These are phyloP conservation scores for Diaporthe longicolla DNA, from an alignment of 2,329 filamentous ascomycete species.

Conservation along the genomic window DNA sequence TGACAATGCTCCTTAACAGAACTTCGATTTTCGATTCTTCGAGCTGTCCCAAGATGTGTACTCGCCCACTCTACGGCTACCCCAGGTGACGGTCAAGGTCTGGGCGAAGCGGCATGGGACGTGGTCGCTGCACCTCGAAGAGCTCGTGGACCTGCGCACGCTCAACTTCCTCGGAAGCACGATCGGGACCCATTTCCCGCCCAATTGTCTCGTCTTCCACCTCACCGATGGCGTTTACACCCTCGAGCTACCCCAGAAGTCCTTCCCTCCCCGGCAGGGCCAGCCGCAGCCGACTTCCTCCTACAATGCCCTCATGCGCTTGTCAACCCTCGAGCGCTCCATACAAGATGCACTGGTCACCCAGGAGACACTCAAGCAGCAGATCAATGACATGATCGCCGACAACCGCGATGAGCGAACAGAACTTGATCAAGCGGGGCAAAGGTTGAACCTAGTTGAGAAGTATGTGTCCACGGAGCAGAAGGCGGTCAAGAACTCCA, in stretches of 20 bases:
- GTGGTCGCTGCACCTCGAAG: constrained; percentile 78
- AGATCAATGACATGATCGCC: constrained; percentile 77
- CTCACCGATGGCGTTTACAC: constrained; percentile 90
- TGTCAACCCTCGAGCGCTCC: constrained; percentile 90
- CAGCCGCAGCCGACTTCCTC: constrained; percentile 76
- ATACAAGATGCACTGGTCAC: constrained; percentile 91
- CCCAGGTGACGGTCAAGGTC: constrained; percentile 76
- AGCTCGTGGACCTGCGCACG: constrained; percentile 77
- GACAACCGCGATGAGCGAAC: constrained; percentile 54
- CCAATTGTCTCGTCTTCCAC: constrained; percentile 88
- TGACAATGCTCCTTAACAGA: constrained; percentile 59
- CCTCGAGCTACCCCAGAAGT: constrained; percentile 73
- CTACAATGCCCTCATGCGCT: constrained; percentile 88
- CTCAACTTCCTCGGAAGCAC: constrained; percentile 86
- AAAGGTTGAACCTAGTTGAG: constrained; percentile 62
- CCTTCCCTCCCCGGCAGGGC: constrained; percentile 67
- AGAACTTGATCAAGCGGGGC: constrained; percentile 62
- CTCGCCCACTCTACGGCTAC: constrained; percentile 74
- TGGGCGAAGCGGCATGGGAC: constrained; percentile 75
- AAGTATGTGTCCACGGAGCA: constrained; percentile 74
- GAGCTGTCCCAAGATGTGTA: constrained; percentile 75
- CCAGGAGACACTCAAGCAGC: constrained; percentile 78
- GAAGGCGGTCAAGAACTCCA: constrained; percentile 74
- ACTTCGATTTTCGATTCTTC: constrained; percentile 91
- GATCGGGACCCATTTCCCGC: constrained; percentile 78